These are phyloP conservation scores for Trichoderma brevicompactum DNA, from an alignment of 2,329 filamentous ascomycete species.

Conservation along the genomic window DNA sequence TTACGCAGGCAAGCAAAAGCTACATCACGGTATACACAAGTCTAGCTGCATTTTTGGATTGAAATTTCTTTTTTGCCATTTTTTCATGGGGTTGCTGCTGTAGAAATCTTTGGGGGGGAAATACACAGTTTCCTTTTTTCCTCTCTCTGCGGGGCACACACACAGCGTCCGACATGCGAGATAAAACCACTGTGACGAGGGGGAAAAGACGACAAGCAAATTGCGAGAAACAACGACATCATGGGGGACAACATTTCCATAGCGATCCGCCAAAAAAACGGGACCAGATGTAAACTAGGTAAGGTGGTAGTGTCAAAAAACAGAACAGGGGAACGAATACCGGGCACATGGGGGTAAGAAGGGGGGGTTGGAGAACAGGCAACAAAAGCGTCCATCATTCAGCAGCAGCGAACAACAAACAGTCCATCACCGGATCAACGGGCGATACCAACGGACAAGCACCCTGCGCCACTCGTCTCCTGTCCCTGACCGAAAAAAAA, in stretches of 20 bases:
- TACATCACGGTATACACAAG: not conserved
- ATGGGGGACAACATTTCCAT: constrained; percentile 40
- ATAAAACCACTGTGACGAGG: constrained; percentile 26
- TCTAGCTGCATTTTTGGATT: constrained; percentile 1
- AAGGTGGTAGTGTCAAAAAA: constrained; percentile 26
- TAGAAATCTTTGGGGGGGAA: constrained; percentile 17
- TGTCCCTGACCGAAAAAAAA: constrained; percentile 28
- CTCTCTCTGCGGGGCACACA: constrained; percentile 26
- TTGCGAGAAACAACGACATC: constrained; percentile 33
- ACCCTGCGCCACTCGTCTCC: constrained; percentile 27
- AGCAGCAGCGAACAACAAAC: constrained; percentile 36
- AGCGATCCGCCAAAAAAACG: constrained; percentile 35
- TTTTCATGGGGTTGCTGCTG: constrained; percentile 26
- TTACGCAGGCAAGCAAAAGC: not conserved
- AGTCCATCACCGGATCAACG: constrained; percentile 24
- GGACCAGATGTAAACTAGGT: constrained; percentile 30
- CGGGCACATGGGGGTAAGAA: constrained; percentile 15
- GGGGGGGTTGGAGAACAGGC: constrained; percentile 17
- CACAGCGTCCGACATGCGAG: constrained; percentile 25
- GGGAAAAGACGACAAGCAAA: constrained; percentile 30
- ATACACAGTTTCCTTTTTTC: constrained; percentile 23
- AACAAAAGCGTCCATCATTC: constrained; percentile 25
- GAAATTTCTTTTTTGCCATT: constrained; percentile 30
- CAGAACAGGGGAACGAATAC: constrained; percentile 26
- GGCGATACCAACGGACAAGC: constrained; percentile 16